These are phyloP conservation scores for Rubia tinctorum DNA, from an alignment of 305 asterid genomes.

Conservation along the genomic window DNA sequence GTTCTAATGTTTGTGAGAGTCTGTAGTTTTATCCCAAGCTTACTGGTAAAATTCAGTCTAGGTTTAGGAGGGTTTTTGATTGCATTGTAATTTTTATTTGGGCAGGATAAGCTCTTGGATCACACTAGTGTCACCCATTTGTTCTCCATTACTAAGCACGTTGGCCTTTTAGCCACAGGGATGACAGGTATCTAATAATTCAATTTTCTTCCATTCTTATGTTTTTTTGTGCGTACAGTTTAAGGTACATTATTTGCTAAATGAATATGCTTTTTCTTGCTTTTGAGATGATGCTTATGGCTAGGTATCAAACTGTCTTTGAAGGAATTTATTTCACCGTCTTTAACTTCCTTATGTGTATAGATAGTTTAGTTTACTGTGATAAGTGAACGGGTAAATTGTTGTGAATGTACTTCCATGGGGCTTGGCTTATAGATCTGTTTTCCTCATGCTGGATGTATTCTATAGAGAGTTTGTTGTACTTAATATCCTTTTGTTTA, in stretches of 20 bases:
- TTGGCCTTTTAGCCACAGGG: conserved; percentile 93
- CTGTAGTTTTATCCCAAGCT: too few species aligned
- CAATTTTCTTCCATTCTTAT: not conserved
- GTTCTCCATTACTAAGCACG: conserved; percentile 75
- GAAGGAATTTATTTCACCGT: not conserved
- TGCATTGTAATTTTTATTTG: conserved; percentile 23
- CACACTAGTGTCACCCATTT: conserved; percentile 84
- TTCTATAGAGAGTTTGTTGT: not conserved
- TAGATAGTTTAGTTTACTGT: not conserved
- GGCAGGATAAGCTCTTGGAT: conserved; percentile 93
- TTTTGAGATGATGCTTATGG: not conserved
- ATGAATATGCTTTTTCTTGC: not conserved
- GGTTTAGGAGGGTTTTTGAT: not conserved
- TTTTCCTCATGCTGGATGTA: not conserved
- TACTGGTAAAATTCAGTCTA: too few species aligned
- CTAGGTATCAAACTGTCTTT: not conserved
- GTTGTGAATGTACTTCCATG: too few species aligned
- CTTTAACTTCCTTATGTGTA: not conserved
- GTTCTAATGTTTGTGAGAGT: too few species aligned
- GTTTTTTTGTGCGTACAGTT: not conserved
- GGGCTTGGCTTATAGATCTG: too few species aligned
- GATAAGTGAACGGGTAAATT: too few species aligned
- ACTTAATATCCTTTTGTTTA: not conserved
- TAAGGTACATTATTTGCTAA: not conserved
- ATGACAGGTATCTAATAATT: conserved; percentile 60